A percentile compares a stretch with the other conserved stretches of the same genome.
Evolutionary conservation across 2,329 filamentous ascomycete genomes (phyloP).

Genomic region (Lachnellula hyalina): DNA sequence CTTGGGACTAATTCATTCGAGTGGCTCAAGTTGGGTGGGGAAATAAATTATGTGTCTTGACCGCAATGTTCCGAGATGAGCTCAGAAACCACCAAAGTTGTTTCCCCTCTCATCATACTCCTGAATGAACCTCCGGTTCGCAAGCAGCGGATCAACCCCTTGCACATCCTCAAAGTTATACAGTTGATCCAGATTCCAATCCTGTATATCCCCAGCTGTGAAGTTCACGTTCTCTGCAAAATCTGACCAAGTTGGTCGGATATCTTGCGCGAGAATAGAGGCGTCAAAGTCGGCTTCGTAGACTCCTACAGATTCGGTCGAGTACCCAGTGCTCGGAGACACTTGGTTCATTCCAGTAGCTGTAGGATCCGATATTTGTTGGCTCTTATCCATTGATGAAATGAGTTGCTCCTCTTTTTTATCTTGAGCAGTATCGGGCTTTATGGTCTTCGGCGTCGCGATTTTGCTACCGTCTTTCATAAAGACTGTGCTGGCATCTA

Average conservation of each 20-base stretch:
- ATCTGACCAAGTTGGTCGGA: conserved; percentile 16
- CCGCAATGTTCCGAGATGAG: background rate
- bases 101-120: conserved; percentile 26
- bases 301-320: conserved; percentile 15
- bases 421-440: background rate
- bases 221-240: conserved; percentile 18
- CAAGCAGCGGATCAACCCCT: conserved; percentile 13
- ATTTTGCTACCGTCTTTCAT: conserved; percentile 19
- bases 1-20: no score
- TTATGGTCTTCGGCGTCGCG: conserved; percentile 11
- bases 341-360: conserved; percentile 5
- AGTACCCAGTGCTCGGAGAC: conserved; percentile 19
- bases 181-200: conserved; percentile 22
- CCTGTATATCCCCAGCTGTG: conserved; percentile 18
- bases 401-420: background rate
- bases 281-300: conserved; percentile 12
- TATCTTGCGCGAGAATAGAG: conserved; percentile 4
- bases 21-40: no score
- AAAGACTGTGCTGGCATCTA: conserved; percentile 24
- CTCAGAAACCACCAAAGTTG: conserved; percentile 22
- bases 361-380: background rate
- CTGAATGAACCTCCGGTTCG: conserved; percentile 16
- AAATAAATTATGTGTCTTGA: no score
- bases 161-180: conserved; percentile 24
- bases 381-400: conserved; percentile 4